Evolutionary conservation across 345 rosid genomes (phyloP), one percentile per base, ranked within the genome.

Genomic region (Populus tremula): DNA sequence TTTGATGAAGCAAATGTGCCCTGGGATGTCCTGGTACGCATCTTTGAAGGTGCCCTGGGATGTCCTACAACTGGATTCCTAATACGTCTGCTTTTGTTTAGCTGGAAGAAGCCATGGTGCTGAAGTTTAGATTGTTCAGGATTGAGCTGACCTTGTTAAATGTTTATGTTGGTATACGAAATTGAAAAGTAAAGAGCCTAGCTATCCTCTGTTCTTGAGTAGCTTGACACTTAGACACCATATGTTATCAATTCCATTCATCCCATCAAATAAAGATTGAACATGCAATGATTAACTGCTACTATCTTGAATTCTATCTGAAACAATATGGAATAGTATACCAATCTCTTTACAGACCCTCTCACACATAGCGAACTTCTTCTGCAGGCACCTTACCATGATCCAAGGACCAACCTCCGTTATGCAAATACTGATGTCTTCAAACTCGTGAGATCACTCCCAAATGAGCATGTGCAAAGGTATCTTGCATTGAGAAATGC

Each of bases 401-500:
- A 50, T 50, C 56, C 56, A 50, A 50, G 56, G 8, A 50, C 21
- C n/a, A 16, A 50, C 56, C 56, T 50, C 56, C 56, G 56, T 50
- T 50, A 50, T 50, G 56, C 56, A 17, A 50, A 50, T 17, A 50
- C 56, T 16, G 56, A 50, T 17, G 56, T 17, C 56, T 50, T 16
- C 56, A 50, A 50, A 18, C 56, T 16, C 18, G 56, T 50, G 43
- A 87, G 99, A 65, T 88, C 94, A 33, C 98, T 96, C 75, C 93
- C 98, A 17, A 82, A 88, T 66, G 92, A 91, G 49, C 84, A 92
- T 74, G 98, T 90, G 80, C 98, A 94, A 73, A 90, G 94, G 72
- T 96, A 96, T 77, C 84, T 96, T 2, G 76, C 70, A 59, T 36
- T 65, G 43, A 74, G 70, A 64, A 74, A 74, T 27, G 69, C 69